Evolutionary conservation across 768 basidiomycete species (phyloP).

Genomic region (Mycena rosella): DNA sequence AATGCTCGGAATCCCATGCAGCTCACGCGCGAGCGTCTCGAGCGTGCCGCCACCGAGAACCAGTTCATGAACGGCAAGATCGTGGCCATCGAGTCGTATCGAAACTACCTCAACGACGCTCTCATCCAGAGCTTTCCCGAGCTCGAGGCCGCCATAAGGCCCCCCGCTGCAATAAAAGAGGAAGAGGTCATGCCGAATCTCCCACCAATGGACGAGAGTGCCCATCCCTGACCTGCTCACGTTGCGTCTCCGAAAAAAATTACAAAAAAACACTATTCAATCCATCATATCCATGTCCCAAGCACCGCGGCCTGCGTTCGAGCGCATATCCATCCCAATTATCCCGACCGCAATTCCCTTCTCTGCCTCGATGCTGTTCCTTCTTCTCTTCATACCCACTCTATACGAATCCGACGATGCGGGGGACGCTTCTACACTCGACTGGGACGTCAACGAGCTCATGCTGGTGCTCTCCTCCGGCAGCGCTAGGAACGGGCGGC

Average conservation of each 20-base stretch:
- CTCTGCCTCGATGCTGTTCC: constrained; percentile 30
- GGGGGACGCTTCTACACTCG: constrained; percentile 14
- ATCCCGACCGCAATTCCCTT: constrained; percentile 25
- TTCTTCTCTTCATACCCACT: constrained; percentile 28
- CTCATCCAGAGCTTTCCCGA: constrained; percentile 81
- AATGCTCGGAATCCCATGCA: constrained; percentile 85
- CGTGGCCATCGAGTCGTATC: constrained; percentile 83
- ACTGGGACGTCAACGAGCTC: constrained; percentile 30
- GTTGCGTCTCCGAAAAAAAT: background rate
- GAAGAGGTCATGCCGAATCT: constrained; percentile 3
- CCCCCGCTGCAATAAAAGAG: constrained; percentile 21
- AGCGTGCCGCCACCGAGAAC: constrained; percentile 89
- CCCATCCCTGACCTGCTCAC: constrained; percentile 6
- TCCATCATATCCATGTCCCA: constrained; percentile 26
- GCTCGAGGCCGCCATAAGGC: constrained; percentile 54
- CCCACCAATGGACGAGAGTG: constrained; percentile 4
- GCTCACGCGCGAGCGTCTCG: constrained; percentile 82
- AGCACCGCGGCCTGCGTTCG: background rate
- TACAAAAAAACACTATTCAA: background rate
- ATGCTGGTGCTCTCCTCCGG: constrained; percentile 20
- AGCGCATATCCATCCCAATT: constrained; percentile 19
- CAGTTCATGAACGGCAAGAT: constrained; percentile 95
- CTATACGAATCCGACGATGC: constrained; percentile 30
- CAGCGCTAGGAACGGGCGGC: constrained; percentile 15
- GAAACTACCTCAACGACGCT: constrained; percentile 74